phyloP scores from a whole-genome alignment of 2,329 filamentous ascomycete species.

The Eutypella sp. region DNA sequence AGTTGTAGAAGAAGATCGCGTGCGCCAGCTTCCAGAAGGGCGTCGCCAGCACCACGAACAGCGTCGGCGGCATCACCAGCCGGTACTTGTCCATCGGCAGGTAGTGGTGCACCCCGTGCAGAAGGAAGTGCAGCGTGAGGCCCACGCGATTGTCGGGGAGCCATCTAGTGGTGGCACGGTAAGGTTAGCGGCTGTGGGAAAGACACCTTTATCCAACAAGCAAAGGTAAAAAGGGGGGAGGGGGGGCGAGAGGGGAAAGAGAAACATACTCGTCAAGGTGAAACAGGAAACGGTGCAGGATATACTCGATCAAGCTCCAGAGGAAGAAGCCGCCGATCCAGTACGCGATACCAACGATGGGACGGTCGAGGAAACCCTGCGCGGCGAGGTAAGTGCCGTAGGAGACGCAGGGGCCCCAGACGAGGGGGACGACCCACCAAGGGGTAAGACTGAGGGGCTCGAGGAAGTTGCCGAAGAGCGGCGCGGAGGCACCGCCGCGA shows the following conservation, averaged over 20 bases:
- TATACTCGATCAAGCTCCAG: conserved; percentile 89
- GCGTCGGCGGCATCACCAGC: conserved; percentile 90
- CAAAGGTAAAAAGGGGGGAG: not conserved
- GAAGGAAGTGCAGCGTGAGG: conserved; percentile 82
- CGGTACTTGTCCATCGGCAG: conserved; percentile 98
- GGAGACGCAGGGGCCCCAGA: conserved; percentile 78
- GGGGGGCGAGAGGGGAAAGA: not conserved
- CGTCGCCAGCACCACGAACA: conserved; percentile 76
- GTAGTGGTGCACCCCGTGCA: conserved; percentile 97
- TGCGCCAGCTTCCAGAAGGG: conserved; percentile 95
- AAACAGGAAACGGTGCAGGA: conserved; percentile 85
- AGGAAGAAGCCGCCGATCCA: conserved; percentile 67
- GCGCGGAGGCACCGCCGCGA: conserved; percentile 85
- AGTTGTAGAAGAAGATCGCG: conserved; percentile 73
- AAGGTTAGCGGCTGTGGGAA: conserved; percentile 22
- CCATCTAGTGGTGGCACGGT: conserved; percentile 46
- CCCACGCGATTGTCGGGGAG: conserved; percentile 89
- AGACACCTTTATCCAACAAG: not conserved
- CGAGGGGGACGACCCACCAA: conserved; percentile 81
- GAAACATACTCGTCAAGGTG: conserved; percentile 79
- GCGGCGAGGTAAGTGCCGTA: conserved; percentile 68
- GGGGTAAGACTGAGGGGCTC: conserved; percentile 93
- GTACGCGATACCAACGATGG: conserved; percentile 49
- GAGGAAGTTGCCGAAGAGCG: conserved; percentile 96
- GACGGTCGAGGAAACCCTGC: conserved; percentile 52